These are phyloP conservation scores for Pseudogymnoascus sp. DNA, from an alignment of 2,329 filamentous ascomycete species.

Conservation along the genomic window DNA sequence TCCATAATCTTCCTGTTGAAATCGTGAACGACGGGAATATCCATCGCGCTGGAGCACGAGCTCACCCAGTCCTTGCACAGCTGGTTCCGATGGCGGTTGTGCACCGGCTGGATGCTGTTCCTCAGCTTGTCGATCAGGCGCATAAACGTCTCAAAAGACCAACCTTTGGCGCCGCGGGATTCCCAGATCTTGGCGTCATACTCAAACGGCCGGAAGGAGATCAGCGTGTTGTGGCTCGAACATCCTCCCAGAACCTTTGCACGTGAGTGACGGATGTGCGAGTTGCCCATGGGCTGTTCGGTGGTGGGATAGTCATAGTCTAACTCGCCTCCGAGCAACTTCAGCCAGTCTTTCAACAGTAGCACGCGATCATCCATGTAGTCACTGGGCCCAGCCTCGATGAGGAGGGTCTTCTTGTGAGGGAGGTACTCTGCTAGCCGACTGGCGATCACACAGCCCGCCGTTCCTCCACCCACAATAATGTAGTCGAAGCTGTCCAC, in stretches of 20 bases:
- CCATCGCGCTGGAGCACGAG: slow-evolving; percentile 67
- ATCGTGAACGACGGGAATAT: slow-evolving; percentile 73
- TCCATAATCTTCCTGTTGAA: slow-evolving; percentile 78
- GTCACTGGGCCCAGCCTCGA: slow-evolving; percentile 85
- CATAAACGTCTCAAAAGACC: slow-evolving; percentile 80
- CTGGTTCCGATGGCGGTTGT: slow-evolving; percentile 78
- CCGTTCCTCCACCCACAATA: slow-evolving; percentile 42
- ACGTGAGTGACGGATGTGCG: slow-evolving; percentile 81
- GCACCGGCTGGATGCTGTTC: slow-evolving; percentile 85
- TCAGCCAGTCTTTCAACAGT: slow-evolving; percentile 79
- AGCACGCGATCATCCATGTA: slow-evolving; percentile 82
- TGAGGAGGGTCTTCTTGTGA: slow-evolving; percentile 69
- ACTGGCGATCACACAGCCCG: slow-evolving; percentile 39
- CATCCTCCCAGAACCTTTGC: slow-evolving; percentile 89
- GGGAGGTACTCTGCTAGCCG: slow-evolving; percentile 65
- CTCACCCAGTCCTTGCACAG: slow-evolving; percentile 85
- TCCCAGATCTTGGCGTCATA: slow-evolving; percentile 85
- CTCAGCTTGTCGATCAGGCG: slow-evolving; percentile 73
- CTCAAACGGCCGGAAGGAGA: slow-evolving; percentile 85
- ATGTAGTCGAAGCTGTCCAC: slow-evolving; percentile 38
- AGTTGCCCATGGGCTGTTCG: slow-evolving; percentile 88
- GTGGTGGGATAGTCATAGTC: slow-evolving; percentile 85
- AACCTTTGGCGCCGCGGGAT: slow-evolving; percentile 70
- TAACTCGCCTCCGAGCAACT: slow-evolving; percentile 73
- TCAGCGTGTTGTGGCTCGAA: slow-evolving; percentile 89